Conservation (phyloP, 495 filamentous ascomycete species). For the Staphylotrichum tortipilum region DNA sequence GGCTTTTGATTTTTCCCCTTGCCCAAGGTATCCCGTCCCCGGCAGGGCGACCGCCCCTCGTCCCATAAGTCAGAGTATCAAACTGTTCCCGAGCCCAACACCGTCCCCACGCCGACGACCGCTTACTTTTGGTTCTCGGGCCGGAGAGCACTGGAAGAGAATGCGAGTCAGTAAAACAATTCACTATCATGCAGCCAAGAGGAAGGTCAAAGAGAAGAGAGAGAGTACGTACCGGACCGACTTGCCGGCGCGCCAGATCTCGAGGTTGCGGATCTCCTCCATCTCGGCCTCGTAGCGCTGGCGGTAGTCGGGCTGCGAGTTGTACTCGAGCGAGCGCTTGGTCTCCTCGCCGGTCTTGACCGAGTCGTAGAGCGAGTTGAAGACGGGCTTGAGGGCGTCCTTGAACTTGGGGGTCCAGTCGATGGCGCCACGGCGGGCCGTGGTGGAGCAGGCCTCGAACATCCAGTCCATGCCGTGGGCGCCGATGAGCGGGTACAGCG, state of each 20-base stretch:
- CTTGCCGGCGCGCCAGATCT: slow-evolving; percentile 99
- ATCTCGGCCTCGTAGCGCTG: slow-evolving; percentile 94
- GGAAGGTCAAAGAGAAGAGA: background rate
- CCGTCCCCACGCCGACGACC: slow-evolving; percentile 9
- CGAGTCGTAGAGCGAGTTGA: slow-evolving; percentile 90
- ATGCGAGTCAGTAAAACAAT: slow-evolving; percentile 16
- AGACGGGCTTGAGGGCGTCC: slow-evolving; percentile 93
- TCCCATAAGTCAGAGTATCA: slow-evolving; percentile 12
- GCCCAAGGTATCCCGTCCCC: slow-evolving; percentile 19
- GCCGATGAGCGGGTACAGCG: slow-evolving; percentile 92
- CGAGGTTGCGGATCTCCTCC: slow-evolving; percentile 88
- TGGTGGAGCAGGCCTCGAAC: slow-evolving; percentile 99
- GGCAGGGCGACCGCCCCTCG: slow-evolving; percentile 5
- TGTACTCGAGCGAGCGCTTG: slow-evolving; percentile 87
- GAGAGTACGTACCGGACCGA: slow-evolving; percentile 61
- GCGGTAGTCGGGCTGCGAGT: slow-evolving; percentile 87
- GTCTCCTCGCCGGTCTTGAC: slow-evolving; percentile 88
- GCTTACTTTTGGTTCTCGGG: slow-evolving; percentile 85
- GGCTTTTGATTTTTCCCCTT: slow-evolving; percentile 16
- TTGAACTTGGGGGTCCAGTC: slow-evolving; percentile 96
- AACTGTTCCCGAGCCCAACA: slow-evolving; percentile 11
- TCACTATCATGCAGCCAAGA: no score
- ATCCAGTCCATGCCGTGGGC: slow-evolving; percentile 99
- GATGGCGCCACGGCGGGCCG: slow-evolving; percentile 94
- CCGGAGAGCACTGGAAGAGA: slow-evolving; percentile 56